Conservation (phyloP, 106 monocot species). For the Hemerocallis citrina region DNA sequence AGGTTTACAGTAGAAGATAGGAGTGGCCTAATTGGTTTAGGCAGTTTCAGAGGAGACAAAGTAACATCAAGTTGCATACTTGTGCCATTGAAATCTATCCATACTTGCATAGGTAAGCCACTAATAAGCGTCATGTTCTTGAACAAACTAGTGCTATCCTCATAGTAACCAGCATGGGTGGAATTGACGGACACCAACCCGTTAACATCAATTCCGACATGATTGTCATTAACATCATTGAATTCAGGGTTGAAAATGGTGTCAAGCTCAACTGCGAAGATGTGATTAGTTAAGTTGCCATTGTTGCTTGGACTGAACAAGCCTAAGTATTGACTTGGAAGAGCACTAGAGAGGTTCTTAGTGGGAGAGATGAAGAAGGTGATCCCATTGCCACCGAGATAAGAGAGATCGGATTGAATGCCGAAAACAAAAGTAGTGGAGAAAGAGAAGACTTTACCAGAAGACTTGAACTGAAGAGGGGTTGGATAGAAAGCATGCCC, state of each 20-base stretch:
- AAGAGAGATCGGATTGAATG: neutral
- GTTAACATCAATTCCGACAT: too few relatives aligned
- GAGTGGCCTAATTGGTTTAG: conserved; percentile 1
- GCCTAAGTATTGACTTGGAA: conserved; percentile 10
- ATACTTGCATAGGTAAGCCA: neutral
- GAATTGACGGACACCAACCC: conserved; percentile 1
- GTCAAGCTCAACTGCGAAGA: too few relatives aligned
- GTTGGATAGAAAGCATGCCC: conserved; percentile 15
- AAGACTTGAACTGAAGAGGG: conserved; percentile 10
- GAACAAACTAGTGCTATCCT: too few relatives aligned
- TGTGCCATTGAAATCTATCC: too few relatives aligned
- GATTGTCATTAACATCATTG: too few relatives aligned
- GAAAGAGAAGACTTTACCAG: conserved; percentile 9
- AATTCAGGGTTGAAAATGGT: too few relatives aligned
- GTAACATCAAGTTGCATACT: too few relatives aligned
- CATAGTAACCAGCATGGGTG: neutral
- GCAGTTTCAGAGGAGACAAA: neutral
- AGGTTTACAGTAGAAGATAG: conserved; percentile 4
- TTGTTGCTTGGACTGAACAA: too few relatives aligned
- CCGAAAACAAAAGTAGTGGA: conserved; percentile 15
- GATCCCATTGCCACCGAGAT: too few relatives aligned
- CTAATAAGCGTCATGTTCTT: neutral
- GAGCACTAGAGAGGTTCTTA: conserved; percentile 1
- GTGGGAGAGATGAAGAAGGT: too few relatives aligned
- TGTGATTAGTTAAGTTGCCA: too few relatives aligned